A percentile compares a stretch with the other conserved stretches of the same genome.
These are phyloP conservation scores for Podaxis carcinomalis DNA, from an alignment of 768 basidiomycete species.

Conservation along the genomic window DNA sequence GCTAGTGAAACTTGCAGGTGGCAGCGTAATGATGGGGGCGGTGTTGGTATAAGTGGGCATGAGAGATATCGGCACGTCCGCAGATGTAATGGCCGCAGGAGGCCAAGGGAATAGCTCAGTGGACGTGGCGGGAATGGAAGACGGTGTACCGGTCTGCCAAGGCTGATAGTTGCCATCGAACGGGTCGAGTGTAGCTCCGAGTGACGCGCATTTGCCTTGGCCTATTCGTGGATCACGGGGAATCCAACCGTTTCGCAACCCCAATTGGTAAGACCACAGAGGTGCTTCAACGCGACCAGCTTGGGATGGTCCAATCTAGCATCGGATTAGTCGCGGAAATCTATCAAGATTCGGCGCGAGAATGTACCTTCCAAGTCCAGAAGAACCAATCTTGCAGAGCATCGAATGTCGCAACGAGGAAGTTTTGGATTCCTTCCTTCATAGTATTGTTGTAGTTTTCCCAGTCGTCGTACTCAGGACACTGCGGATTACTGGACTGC, in stretches of 20 bases:
- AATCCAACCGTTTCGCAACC: slow-evolving; percentile 70
- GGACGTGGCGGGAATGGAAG: slow-evolving; percentile 38
- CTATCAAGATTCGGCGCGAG: not conserved
- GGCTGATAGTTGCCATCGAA: slow-evolving; percentile 38
- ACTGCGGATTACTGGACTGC: slow-evolving; percentile 35
- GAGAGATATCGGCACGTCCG: slow-evolving; percentile 30
- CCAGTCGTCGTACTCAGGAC: slow-evolving; percentile 45
- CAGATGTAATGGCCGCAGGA: slow-evolving; percentile 43
- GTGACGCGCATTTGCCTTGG: slow-evolving; percentile 52
- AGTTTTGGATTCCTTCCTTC: slow-evolving; percentile 40
- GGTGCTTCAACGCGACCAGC: slow-evolving; percentile 31
- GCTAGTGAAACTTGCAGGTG: slow-evolving; percentile 24
- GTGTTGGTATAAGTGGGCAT: slow-evolving; percentile 62
- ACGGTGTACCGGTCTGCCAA: slow-evolving; percentile 58
- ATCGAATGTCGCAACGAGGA: slow-evolving; percentile 50
- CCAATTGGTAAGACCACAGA: slow-evolving; percentile 39
- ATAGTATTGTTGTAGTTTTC: slow-evolving; percentile 42
- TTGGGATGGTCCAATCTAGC: slow-evolving; percentile 41
- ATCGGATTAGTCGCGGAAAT: not conserved
- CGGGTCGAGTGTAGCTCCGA: slow-evolving; percentile 34
- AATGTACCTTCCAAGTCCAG: slow-evolving; percentile 44
- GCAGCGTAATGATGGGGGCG: slow-evolving; percentile 47
- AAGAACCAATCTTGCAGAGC: slow-evolving; percentile 40
- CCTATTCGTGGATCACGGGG: slow-evolving; percentile 66
- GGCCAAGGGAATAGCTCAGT: slow-evolving; percentile 46